Percentiles rank a stretch among this genome's conserved stretches.
Evolutionary conservation across 2,329 filamentous ascomycete genomes (phyloP).

Genomic region (Colletotrichum falcatum): DNA sequence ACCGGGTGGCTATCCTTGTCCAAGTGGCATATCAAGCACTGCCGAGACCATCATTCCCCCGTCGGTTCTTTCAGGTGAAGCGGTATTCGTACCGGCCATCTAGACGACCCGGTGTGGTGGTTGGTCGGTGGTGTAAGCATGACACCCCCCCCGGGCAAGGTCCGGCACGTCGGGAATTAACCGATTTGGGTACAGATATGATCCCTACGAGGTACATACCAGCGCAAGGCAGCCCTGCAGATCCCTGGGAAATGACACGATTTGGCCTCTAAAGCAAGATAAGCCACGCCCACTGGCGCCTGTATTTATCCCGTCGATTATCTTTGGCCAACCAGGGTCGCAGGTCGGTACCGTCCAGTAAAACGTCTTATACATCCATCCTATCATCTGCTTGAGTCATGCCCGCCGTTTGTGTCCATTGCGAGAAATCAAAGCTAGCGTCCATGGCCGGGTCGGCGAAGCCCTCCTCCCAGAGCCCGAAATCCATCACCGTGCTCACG

Average conservation of each 20-base stretch:
- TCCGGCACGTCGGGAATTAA: background rate
- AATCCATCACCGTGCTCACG: conserved; percentile 47
- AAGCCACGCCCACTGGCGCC: background rate
- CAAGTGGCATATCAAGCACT: no score
- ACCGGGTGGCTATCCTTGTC: background rate
- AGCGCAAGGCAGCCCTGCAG: conserved; percentile 10
- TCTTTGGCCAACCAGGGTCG: background rate
- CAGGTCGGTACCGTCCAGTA: background rate
- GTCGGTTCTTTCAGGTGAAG: background rate
- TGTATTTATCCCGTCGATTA: background rate
- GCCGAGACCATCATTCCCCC: background rate
- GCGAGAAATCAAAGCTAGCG: conserved; percentile 49
- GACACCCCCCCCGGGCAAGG: background rate
- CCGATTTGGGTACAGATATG: background rate
- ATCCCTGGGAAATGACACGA: background rate
- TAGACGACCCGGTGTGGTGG: background rate
- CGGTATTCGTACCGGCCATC: background rate
- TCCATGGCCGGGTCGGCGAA: conserved; percentile 53
- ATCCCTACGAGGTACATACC: conserved; percentile 4
- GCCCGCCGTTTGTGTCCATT: conserved; percentile 43
- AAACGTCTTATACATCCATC: conserved; percentile 28
- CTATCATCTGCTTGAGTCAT: conserved; percentile 38
- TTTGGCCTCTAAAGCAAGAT: background rate
- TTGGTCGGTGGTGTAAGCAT: conserved; percentile 16
- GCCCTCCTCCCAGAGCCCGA: conserved; percentile 53